phyloP scores from a whole-genome alignment of 768 basidiomycete genomes.

The Mycena filopes region DNA sequence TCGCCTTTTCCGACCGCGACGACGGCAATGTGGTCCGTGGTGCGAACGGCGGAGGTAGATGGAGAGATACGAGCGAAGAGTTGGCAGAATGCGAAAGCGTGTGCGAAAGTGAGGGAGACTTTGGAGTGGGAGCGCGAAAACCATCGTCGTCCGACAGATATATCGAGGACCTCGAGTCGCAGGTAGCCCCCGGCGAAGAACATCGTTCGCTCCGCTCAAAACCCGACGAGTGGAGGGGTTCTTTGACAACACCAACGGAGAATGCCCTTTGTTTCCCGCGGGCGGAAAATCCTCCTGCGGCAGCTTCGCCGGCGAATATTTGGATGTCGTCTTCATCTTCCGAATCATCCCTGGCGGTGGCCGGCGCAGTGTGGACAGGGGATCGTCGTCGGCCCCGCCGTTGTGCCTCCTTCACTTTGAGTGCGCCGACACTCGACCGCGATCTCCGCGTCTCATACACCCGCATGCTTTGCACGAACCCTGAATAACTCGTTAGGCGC shows the following conservation, averaged over 20 bases:
- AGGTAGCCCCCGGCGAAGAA: conserved; percentile 44
- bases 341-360: conserved; percentile 32
- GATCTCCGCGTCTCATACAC: conserved; percentile 71
- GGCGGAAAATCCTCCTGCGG: conserved; percentile 35
- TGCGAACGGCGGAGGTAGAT: conserved; percentile 36
- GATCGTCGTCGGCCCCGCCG: conserved; percentile 56
- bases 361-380: conserved; percentile 35
- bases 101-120: conserved; percentile 48
- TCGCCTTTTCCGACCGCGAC: conserved; percentile 65
- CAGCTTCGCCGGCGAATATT: conserved; percentile 59
- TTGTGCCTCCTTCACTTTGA: conserved; percentile 51
- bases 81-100: conserved; percentile 49
- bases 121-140: conserved; percentile 25
- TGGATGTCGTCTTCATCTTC: conserved; percentile 64
- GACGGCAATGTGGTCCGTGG: conserved; percentile 41
- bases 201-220: conserved; percentile 37
- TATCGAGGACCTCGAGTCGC: conserved; percentile 40
- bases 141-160: conserved; percentile 49
- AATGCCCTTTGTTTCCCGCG: conserved; percentile 52
- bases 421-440: conserved; percentile 45
- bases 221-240: conserved; percentile 38
- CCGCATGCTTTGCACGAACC: conserved; percentile 77
- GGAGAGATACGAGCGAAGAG: conserved; percentile 53
- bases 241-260: conserved; percentile 58
- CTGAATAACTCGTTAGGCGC: too few species aligned